Percentiles rank a stretch among this genome's conserved stretches.
These are phyloP conservation scores for Erysimum cheiranthoides DNA, from an alignment of 345 rosid genomes.

Conservation along the genomic window DNA sequence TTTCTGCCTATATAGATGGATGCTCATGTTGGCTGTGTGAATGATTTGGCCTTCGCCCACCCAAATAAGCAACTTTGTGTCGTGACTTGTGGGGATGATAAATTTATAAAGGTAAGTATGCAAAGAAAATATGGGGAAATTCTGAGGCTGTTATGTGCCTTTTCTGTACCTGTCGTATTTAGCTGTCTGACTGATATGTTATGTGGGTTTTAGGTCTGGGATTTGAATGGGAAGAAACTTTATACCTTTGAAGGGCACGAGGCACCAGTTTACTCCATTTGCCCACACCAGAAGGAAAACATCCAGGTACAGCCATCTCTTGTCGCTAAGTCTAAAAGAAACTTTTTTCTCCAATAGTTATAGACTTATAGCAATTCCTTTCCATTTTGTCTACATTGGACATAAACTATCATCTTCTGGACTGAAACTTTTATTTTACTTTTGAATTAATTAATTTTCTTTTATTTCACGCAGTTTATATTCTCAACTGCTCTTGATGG, in stretches of 20 bases:
- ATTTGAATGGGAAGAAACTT: conserved; percentile 54
- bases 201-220: conserved; percentile 60
- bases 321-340: conserved; percentile 2
- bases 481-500: conserved; percentile 94
- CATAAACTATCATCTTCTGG: neutral
- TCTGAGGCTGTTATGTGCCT: conserved; percentile 10
- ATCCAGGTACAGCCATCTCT: conserved; percentile 39
- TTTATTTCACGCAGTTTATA: conserved; percentile 60
- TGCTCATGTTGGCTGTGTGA: conserved; percentile 69
- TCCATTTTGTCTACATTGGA: conserved; percentile 20
- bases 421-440: conserved; percentile 5
- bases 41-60: conserved; percentile 66
- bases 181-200: conserved; percentile 19
- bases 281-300: conserved; percentile 57
- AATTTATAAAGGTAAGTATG: conserved; percentile 54
- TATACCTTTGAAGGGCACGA: conserved; percentile 69
- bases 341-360: neutral
- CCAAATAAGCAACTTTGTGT: conserved; percentile 51
- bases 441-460: conserved; percentile 13
- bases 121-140: neutral
- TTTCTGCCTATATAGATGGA: conserved; percentile 56
- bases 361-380: neutral
- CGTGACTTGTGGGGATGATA: conserved; percentile 81
- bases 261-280: conserved; percentile 66
- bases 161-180: neutral